These are phyloP conservation scores for Sporothrix curviconia DNA, from an alignment of 2,329 filamentous ascomycete genomes.

Conservation along the genomic window DNA sequence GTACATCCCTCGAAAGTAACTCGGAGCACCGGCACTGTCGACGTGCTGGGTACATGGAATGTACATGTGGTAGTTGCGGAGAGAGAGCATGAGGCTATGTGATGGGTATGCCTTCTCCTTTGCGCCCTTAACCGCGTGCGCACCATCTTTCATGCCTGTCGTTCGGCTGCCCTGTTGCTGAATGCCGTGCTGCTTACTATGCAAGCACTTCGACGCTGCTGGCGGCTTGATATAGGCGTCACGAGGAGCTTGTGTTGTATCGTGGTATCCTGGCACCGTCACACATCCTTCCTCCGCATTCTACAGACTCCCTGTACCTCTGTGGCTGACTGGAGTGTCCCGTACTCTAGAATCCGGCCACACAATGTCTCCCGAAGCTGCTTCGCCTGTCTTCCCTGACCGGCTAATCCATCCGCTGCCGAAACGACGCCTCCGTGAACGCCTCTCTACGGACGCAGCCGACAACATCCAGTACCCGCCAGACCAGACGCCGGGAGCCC, in stretches of 20 bases:
- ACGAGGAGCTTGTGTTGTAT: no score
- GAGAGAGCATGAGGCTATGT: constrained; percentile 15
- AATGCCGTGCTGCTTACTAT: no score
- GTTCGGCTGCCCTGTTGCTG: background rate
- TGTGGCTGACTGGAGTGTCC: constrained; percentile 26
- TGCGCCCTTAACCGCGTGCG: no score
- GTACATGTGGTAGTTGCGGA: constrained; percentile 11
- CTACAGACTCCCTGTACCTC: no score
- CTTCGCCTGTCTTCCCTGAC: constrained; percentile 76
- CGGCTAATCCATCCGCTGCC: constrained; percentile 90
- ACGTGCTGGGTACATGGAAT: constrained; percentile 7
- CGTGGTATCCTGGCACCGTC: no score
- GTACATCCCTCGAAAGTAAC: background rate
- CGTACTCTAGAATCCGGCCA: constrained; percentile 36
- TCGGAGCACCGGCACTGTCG: background rate
- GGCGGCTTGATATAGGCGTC: no score
- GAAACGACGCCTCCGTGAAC: constrained; percentile 78
- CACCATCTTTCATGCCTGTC: constrained; percentile 1
- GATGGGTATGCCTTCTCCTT: constrained; percentile 15
- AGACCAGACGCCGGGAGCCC: constrained; percentile 60
- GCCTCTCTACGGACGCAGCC: constrained; percentile 77
- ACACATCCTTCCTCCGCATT: background rate
- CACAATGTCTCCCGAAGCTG: constrained; percentile 65
- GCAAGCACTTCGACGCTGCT: no score
- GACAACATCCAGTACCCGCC: constrained; percentile 77